Evolutionary conservation across 2,329 filamentous ascomycete genomes (phyloP), one percentile per base, ranked within the genome.

Genomic region (Boeremia exigua): DNA sequence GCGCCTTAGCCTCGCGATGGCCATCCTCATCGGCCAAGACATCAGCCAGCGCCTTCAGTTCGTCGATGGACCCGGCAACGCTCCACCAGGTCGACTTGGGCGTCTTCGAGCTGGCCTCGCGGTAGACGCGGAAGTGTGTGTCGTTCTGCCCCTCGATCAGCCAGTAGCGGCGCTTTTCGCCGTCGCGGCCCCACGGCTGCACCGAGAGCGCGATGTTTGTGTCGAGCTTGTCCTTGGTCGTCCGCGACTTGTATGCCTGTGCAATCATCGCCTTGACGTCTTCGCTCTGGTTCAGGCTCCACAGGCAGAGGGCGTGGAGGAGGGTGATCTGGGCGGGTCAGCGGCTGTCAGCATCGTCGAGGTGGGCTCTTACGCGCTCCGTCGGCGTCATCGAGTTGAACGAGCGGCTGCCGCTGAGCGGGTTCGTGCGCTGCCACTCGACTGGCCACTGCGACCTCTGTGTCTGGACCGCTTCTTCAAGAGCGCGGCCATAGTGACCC

Each of bases 81-180:
- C 89, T 97, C 85, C 91, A 92, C 95, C 95, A 99, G 23, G 91
- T 92, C 59, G 88, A 88, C 40, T 89, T 85, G 69, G 85, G 85
- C 29, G 88, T 87, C n/a, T 60, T 54, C 11, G 91, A 89, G 69
- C 96, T 96, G 77, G 91, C 94, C 77, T 99, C 95, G 48, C 95
- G 86, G 75, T 99, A 99, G 39, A 99, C 85, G 60, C 95, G 86
- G 76, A 99, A 99, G 59, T 90, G 85, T 3, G 94, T 98, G 75
- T 99, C 93, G 67, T 98, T 94, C 64, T 91, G 86, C 11, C 95
- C 95, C 77, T 99, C 95, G 59, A 99, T 86, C 43, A 99, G 81
- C 80, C 90, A 99, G 77, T 98, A 99, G 56, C 92, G 88, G 52
- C 95, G 88, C 80, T 95, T 96, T 67, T 96, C 88, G 61, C 90